These are phyloP conservation scores for Nyssa sinensis DNA, from an alignment of 148 eudicot species.

Conservation along the genomic window DNA sequence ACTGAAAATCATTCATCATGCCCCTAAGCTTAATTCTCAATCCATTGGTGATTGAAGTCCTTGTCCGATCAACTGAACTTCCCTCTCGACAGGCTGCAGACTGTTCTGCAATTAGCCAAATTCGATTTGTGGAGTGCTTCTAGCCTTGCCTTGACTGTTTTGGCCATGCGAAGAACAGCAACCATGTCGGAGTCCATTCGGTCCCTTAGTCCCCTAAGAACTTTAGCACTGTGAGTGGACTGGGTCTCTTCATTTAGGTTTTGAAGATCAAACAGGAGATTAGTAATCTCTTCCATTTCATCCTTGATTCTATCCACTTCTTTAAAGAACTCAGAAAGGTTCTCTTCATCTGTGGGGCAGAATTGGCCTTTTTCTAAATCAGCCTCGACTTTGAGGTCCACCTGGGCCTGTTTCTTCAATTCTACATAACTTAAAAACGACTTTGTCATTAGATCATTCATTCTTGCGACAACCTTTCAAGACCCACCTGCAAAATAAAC, in stretches of 20 bases:
- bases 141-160: constrained; percentile 45
- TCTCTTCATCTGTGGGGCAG: constrained; percentile 47
- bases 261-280: constrained; percentile 69
- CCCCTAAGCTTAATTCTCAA: constrained; percentile 58
- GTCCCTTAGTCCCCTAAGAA: constrained; percentile 68
- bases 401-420: constrained; percentile 71
- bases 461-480: constrained; percentile 27
- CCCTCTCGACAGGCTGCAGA: constrained; percentile 39
- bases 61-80: constrained; percentile 58
- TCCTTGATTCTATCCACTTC: constrained; percentile 56
- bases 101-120: constrained; percentile 29
- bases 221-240: constrained; percentile 57
- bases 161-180: constrained; percentile 63
- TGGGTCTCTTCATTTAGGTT: constrained; percentile 71
- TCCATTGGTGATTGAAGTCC: constrained; percentile 61
- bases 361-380: constrained; percentile 43
- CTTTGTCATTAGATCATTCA: constrained; percentile 89
- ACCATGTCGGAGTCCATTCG: constrained; percentile 76
- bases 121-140: constrained; percentile 60
- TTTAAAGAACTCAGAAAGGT: constrained; percentile 64
- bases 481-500: constrained; percentile 27
- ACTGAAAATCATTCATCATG: constrained; percentile 57
- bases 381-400: constrained; percentile 42
- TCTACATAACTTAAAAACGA: constrained; percentile 83
- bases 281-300: constrained; percentile 61